These are phyloP conservation scores for Cyamopsis tetragonoloba DNA, from an alignment of 306 rosid genomes.

Conservation along the genomic window DNA sequence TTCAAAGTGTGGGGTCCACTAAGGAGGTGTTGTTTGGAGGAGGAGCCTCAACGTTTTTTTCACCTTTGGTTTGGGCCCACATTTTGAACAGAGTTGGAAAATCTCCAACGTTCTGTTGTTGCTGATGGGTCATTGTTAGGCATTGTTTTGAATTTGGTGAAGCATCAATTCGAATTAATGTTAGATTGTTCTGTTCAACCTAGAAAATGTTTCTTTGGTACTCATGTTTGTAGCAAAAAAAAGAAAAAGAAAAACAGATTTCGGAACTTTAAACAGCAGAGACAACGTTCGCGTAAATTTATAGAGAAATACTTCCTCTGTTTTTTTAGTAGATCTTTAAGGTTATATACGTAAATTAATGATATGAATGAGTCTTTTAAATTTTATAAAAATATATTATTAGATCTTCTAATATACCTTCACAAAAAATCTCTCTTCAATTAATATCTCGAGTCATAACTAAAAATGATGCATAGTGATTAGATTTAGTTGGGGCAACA, in stretches of 20 bases:
- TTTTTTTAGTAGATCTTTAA: too few relatives aligned
- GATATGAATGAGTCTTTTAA: too few relatives aligned
- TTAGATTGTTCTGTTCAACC: not conserved
- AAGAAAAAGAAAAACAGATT: not conserved
- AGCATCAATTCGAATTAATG: not conserved
- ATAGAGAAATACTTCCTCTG: too few relatives aligned
- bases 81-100: not conserved
- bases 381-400: too few relatives aligned
- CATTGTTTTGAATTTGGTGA: not conserved
- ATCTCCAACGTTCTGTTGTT: not conserved
- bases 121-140: not conserved
- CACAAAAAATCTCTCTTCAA: too few relatives aligned
- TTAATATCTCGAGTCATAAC: too few relatives aligned
- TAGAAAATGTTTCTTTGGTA: not conserved
- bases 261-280: too few relatives aligned
- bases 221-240: not conserved
- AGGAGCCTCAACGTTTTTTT: conserved; percentile 18
- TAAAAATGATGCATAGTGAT: too few relatives aligned
- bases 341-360: too few relatives aligned
- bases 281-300: too few relatives aligned
- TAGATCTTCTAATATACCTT: too few relatives aligned
- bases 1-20: conserved; percentile 41
- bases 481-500: too few relatives aligned
- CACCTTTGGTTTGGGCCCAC: conserved; percentile 35
- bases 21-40: not conserved